Base-by-base conservation (phyloP, 768 basidiomycete genomes). In the Boletellus ananas region DNA sequence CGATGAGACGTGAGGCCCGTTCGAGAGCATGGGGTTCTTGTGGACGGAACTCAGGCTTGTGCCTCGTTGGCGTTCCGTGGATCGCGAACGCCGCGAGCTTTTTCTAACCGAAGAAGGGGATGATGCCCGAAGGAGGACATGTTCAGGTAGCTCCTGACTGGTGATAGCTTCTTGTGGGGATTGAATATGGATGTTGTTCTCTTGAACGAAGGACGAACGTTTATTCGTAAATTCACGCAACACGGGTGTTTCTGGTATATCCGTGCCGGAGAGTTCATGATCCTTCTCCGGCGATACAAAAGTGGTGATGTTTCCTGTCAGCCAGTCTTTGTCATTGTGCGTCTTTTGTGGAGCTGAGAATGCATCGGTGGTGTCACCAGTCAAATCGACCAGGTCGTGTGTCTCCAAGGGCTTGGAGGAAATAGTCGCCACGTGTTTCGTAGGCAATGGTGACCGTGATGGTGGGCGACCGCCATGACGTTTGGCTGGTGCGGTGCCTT, bases 181-280 rank as follows among this genome's bases (percentile, higher is more conserved):
- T 45, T 60, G 63, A 34, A 70, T 48, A 25, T 45, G 56, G 20
- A 68, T 45, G 12, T 54, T 63, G 20, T 68, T 75, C 52, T 73
- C 75, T 58, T 85, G 77, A 31, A 87, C 78, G 45, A 79, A 75
- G 3, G 86, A 87, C 33, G 85, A 79, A 12, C 85, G 80, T 68
- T 88, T 89, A 61, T 81, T 80, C 18, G 85, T 85, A 16, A 84
- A 85, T 17, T 84, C 79, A 47, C 87, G 81, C 44, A 88, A 66
- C 27, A 84, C 70, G 3, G 83, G 78, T 18, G 72, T 65, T 40
- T 72, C 68, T 34, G 63, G 48, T 34, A 25, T 41, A 21, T 64
- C 51, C 20, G 43, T 37, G n/a, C 58, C 53, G 20, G 54, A 45
- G 20, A 48, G 18, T 31, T 34, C 50, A 45, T 43, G 52, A 6